These are phyloP conservation scores for Fonsecaea erecta DNA, from an alignment of 2,329 filamentous ascomycete species.

Conservation along the genomic window DNA sequence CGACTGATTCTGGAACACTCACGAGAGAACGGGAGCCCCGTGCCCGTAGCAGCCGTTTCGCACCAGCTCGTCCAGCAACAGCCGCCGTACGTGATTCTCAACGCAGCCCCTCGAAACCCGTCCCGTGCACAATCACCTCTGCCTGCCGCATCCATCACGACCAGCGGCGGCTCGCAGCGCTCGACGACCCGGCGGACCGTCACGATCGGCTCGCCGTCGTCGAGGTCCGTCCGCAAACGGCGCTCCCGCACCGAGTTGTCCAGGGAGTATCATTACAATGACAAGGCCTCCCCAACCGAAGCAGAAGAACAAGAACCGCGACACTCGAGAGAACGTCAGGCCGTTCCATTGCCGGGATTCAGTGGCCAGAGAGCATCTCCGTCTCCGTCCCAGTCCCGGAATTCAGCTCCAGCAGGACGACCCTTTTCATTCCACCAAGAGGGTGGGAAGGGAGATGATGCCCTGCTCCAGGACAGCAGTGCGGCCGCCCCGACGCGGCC, in stretches of 20 bases:
- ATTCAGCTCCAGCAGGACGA: background rate
- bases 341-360: too few relatives aligned
- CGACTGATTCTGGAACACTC: slow-evolving; percentile 22
- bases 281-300: background rate
- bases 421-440: slow-evolving; percentile 12
- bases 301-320: background rate
- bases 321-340: background rate
- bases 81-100: slow-evolving; percentile 14
- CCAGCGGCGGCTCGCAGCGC: slow-evolving; percentile 3
- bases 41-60: background rate
- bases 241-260: slow-evolving; percentile 19
- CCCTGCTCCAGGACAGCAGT: background rate
- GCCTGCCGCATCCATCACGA: background rate
- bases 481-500: too few relatives aligned
- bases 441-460: background rate
- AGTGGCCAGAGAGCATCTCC: too few relatives aligned
- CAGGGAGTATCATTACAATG: slow-evolving; percentile 18
- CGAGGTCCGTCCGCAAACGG: slow-evolving; percentile 24
- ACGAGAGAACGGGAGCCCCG: slow-evolving; percentile 4
- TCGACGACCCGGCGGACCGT: slow-evolving; percentile 18
- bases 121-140: slow-evolving; percentile 2
- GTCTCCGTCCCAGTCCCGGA: too few relatives aligned
- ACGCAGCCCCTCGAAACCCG: slow-evolving; percentile 10
- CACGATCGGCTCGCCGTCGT: slow-evolving; percentile 22
- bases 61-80: slow-evolving; percentile 1